Evolutionary conservation across 1,139 yeast species (phyloP).

Genomic region (Suzukiozyma palmioleophila): DNA sequence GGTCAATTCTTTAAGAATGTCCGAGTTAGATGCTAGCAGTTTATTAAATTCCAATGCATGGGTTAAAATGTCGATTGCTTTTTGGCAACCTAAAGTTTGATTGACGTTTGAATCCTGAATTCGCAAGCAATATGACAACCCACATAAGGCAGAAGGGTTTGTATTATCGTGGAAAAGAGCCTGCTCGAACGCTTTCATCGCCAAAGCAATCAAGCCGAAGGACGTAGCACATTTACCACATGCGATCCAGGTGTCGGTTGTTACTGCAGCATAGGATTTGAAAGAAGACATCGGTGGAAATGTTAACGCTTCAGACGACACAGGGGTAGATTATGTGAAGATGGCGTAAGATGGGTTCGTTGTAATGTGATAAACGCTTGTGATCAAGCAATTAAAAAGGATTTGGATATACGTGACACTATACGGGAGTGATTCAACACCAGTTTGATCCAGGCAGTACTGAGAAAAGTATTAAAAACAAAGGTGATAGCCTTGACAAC

Average conservation of each 20-base stretch:
- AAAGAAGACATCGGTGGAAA: background rate
- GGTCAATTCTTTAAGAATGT: conserved; percentile 44
- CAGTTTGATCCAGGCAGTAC: too few relatives aligned
- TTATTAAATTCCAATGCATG: conserved; percentile 33
- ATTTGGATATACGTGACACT: too few relatives aligned
- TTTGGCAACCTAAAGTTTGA: conserved; percentile 38
- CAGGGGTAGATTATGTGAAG: background rate
- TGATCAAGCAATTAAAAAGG: background rate
- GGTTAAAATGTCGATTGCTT: conserved; percentile 40
- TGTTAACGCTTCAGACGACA: background rate
- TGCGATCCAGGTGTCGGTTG: conserved; percentile 45
- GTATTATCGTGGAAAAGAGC: conserved; percentile 44
- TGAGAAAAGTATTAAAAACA: background rate
- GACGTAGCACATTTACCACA: conserved; percentile 49
- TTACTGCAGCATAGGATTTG: conserved; percentile 15
- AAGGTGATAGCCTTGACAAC: too few relatives aligned
- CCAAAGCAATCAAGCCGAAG: conserved; percentile 35
- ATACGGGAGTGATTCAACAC: too few relatives aligned
- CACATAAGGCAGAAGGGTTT: conserved; percentile 37
- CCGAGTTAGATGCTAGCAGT: conserved; percentile 27
- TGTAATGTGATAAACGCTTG: background rate
- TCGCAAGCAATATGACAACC: conserved; percentile 38
- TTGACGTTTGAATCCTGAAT: conserved; percentile 31
- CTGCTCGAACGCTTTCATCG: conserved; percentile 43
- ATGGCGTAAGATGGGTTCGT: too few relatives aligned